Evolutionary conservation across 805 yeast species (phyloP).

Genomic region (Trichomonascus vanleenenianus): DNA sequence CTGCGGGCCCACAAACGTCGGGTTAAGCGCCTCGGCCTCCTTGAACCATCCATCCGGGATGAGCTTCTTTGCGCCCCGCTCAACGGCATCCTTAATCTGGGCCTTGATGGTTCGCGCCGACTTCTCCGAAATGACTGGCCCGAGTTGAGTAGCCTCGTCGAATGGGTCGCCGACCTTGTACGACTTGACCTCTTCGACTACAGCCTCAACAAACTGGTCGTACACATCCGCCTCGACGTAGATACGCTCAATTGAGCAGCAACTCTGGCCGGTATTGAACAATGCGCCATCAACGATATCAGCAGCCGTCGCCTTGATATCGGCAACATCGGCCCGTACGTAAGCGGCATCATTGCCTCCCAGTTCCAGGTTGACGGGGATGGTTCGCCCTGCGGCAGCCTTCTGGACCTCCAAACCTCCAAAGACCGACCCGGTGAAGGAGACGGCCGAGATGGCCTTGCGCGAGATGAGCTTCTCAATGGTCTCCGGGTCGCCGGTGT

Average conservation of each 20-base stretch:
- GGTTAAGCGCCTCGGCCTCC: slow-evolving; percentile 70
- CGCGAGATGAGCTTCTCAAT: slow-evolving; percentile 63
- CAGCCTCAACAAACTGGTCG: slow-evolving; percentile 55
- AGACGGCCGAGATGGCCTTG: slow-evolving; percentile 65
- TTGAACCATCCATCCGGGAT: slow-evolving; percentile 48
- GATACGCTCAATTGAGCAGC: slow-evolving; percentile 87
- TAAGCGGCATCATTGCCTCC: slow-evolving; percentile 91
- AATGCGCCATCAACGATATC: slow-evolving; percentile 68
- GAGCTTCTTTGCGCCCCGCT: slow-evolving; percentile 44
- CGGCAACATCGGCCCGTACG: slow-evolving; percentile 68
- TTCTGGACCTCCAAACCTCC: slow-evolving; percentile 61
- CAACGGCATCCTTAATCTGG: slow-evolving; percentile 42
- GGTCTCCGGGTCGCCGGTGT: slow-evolving; percentile 62
- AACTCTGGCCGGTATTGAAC: slow-evolving; percentile 88
- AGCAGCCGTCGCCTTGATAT: slow-evolving; percentile 55
- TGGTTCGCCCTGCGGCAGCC: slow-evolving; percentile 67
- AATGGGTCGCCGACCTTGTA: slow-evolving; percentile 76
- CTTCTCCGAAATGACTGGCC: slow-evolving; percentile 48
- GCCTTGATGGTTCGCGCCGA: slow-evolving; percentile 41
- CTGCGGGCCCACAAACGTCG: slow-evolving; percentile 67
- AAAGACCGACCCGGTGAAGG: slow-evolving; percentile 86
- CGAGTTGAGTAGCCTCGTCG: slow-evolving; percentile 58
- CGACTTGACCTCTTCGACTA: slow-evolving; percentile 40
- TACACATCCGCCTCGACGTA: slow-evolving; percentile 70
- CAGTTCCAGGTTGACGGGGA: slow-evolving; percentile 77